Evolutionary conservation across 1,139 yeast genomes (phyloP).

Genomic region (Saccharomyces hybrid): DNA sequence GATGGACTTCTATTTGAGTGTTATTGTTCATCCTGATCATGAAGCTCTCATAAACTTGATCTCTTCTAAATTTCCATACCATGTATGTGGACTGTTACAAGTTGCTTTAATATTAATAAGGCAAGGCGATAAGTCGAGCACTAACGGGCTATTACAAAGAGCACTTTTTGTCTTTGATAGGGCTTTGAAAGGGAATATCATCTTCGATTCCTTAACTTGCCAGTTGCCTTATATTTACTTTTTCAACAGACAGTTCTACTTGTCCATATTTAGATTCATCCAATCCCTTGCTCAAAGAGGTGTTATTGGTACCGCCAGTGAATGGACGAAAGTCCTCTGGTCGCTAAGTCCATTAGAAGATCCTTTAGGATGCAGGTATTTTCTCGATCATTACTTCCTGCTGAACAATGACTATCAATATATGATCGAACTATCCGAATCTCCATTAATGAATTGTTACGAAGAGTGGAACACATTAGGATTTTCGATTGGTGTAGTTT

Average conservation of each 20-base stretch:
- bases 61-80: constrained; percentile 57
- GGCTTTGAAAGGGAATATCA: constrained; percentile 42
- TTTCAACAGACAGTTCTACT: constrained; percentile 69
- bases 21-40: constrained; percentile 65
- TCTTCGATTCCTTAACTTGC: constrained; percentile 50
- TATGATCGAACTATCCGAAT: constrained; percentile 47
- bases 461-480: constrained; percentile 69
- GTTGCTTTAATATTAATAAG: constrained; percentile 67
- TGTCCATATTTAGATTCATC: constrained; percentile 67
- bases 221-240: constrained; percentile 72
- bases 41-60: constrained; percentile 53
- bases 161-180: constrained; percentile 77
- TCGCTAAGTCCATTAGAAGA: constrained; percentile 72
- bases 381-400: constrained; percentile 73
- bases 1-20: constrained; percentile 58
- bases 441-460: constrained; percentile 51
- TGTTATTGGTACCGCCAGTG: constrained; percentile 67
- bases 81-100: constrained; percentile 70
- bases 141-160: constrained; percentile 67
- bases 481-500: constrained; percentile 55
- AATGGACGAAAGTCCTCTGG: constrained; percentile 62
- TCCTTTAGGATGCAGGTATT: constrained; percentile 76
- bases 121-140: constrained; percentile 62
- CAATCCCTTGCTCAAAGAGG: constrained; percentile 69
- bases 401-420: constrained; percentile 60